Evolutionary conservation across 176 grass and related monocot species (phyloP), one percentile per base, ranked within the genome.

Genomic region (Urochloa ruziziensis): DNA sequence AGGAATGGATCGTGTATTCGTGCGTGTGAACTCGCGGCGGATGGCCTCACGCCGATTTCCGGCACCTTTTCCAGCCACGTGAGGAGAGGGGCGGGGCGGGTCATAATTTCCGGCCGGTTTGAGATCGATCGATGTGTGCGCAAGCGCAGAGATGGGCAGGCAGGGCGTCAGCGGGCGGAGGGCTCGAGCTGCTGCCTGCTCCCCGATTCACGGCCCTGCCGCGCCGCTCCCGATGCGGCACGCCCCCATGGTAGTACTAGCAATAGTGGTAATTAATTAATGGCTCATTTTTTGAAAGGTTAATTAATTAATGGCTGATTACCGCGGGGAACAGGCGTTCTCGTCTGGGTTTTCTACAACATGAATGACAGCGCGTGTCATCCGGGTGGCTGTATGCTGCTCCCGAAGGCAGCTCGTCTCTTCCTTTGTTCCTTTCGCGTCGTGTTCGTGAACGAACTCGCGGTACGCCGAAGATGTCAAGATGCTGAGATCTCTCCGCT

Each of bases 101-200:
- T 69, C 70, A 2, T 69, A 28, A 67, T 85, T 81, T 70, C 52
- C 82, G 80, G 54, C 60, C 58, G 70, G 2, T 42, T 17, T n/a
- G n/a, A n/a, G n/a, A n/a, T n/a, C n/a, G n/a, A n/a, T n/a, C n/a
- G n/a, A n/a, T n/a, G n/a, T n/a, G n/a, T n/a, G n/a, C n/a, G n/a
- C n/a, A n/a, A n/a, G n/a, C n/a, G n/a, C n/a, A n/a, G n/a, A n/a
- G n/a, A n/a, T n/a, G n/a, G 19, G 52, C 4, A 52, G 25, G 70
- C 72, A 74, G 30, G 25, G 81, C 23, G 10, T 9, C 35, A 44
- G 74, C 62, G 39, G 37, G 56, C 48, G 49, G 18, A 44, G 32
- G 71, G 88, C 83, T 77, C 83, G 78, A 82, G 83, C 63, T 12
- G 71, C 23, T 4, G 59, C 65, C 42, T 68, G 65, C 66, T 46